Percentiles rank a stretch among this genome's conserved stretches.
phyloP scores from a whole-genome alignment of 345 rosid genomes.

The Microcos paniculata region DNA sequence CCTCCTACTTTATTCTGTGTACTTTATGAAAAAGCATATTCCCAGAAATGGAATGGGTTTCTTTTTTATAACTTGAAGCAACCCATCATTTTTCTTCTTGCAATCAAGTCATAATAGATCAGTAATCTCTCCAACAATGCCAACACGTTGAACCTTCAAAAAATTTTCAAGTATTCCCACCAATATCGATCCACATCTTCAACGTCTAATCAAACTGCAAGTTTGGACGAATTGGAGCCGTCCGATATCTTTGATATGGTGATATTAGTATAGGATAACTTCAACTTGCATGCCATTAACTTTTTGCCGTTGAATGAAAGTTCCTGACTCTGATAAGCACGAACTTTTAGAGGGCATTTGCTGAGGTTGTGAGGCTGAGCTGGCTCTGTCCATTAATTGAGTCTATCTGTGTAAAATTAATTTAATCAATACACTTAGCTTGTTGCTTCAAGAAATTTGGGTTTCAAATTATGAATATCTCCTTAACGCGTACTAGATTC shows the following conservation, averaged over 20 bases:
- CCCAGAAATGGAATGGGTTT: not conserved
- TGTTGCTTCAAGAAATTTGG: not conserved
- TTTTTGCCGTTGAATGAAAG: not conserved
- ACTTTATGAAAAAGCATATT: constrained; percentile 13
- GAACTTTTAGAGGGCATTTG: not conserved
- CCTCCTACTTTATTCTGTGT: constrained; percentile 8
- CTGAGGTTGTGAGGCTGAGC: not conserved
- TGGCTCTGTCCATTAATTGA: not conserved
- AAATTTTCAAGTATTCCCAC: not conserved
- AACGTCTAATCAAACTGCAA: not conserved
- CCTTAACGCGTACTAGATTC: too few species aligned
- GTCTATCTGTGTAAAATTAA: not conserved
- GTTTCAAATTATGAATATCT: too few species aligned
- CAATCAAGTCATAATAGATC: not conserved
- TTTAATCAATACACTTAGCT: not conserved
- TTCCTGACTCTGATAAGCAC: not conserved
- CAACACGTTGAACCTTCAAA: not conserved
- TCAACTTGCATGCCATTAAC: not conserved
- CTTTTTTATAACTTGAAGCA: constrained; percentile 5
- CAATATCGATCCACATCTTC: not conserved
- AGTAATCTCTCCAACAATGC: not conserved
- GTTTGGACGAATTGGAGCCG: not conserved
- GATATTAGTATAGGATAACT: not conserved
- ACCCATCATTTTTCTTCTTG: not conserved
- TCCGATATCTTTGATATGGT: not conserved